A percentile compares a stretch with the other conserved stretches of the same genome.
Evolutionary conservation across 163 green algal species (phyloP).

Genomic region (Scenedesmus sp.): DNA sequence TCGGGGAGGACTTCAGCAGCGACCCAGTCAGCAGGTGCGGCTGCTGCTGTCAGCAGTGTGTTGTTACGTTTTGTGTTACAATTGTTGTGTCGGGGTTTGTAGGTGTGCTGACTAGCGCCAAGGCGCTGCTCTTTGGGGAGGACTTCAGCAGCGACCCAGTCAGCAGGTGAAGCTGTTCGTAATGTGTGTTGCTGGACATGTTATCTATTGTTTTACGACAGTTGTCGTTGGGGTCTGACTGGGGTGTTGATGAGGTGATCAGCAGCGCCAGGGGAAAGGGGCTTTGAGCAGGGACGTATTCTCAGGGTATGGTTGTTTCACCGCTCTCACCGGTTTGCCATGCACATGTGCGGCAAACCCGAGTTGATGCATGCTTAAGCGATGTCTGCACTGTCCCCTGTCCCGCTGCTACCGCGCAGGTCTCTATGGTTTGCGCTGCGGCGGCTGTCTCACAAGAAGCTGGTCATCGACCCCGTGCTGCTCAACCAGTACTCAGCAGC

Average conservation of each 20-base stretch:
- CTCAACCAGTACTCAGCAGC: conserved; percentile 79
- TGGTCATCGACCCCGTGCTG: conserved; percentile 74
- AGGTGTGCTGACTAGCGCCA: conserved; percentile 61
- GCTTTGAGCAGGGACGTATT: too few species aligned
- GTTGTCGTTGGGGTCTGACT: background rate
- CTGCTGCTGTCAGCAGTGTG: conserved; percentile 38
- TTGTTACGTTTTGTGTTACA: background rate
- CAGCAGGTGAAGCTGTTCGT: conserved; percentile 51
- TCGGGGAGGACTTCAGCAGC: conserved; percentile 83
- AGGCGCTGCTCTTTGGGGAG: too few species aligned
- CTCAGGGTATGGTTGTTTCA: too few species aligned
- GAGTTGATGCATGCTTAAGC: background rate
- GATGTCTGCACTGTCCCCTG: background rate
- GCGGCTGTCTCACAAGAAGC: conserved; percentile 70
- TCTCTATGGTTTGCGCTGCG: conserved; percentile 74
- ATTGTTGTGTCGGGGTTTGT: conserved; percentile 50
- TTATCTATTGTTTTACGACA: background rate
- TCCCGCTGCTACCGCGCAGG: background rate
- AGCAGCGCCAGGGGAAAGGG: background rate
- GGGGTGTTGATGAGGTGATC: background rate
- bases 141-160: conserved; percentile 79
- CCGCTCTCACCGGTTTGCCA: too few species aligned
- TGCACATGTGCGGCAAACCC: background rate
- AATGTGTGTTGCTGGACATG: background rate
- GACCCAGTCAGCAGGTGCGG: conserved; percentile 76